Conservation (phyloP, 176 grass and related monocot genomes). For the Oropetium thomaeum region DNA sequence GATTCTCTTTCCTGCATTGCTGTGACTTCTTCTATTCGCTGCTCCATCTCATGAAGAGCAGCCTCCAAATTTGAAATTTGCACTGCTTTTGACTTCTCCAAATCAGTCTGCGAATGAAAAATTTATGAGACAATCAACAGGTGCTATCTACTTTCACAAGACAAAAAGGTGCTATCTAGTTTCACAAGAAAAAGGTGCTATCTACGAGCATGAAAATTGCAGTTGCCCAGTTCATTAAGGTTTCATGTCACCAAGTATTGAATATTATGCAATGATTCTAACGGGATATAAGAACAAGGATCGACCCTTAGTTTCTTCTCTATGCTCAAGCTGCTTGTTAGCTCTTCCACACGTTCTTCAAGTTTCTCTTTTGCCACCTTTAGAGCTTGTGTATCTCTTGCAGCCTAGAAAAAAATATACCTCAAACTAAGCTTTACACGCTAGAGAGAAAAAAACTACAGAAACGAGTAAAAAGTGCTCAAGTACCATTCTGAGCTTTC, state of each 20-base stretch:
- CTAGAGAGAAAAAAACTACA: constrained; percentile 6
- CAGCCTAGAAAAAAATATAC: constrained; percentile 48
- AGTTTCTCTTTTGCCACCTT: constrained; percentile 82
- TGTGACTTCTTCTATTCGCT: constrained; percentile 55
- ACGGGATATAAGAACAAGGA: constrained; percentile 28
- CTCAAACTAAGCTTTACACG: constrained; percentile 11
- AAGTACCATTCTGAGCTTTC: constrained; percentile 81
- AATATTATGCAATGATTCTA: constrained; percentile 14
- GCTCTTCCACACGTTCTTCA: constrained; percentile 75
- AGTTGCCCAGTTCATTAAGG: neutral
- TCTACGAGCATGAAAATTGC: constrained; percentile 24
- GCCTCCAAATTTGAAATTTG: constrained; percentile 67
- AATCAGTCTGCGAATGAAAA: constrained; percentile 52
- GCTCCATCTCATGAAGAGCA: constrained; percentile 61
- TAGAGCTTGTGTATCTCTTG: constrained; percentile 74
- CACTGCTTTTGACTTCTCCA: constrained; percentile 66
- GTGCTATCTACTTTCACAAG: too few species aligned
- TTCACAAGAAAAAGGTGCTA: neutral
- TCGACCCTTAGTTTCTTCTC: constrained; percentile 69
- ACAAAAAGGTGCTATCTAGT: neutral
- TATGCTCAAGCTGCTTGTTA: constrained; percentile 44
- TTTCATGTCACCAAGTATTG: neutral
- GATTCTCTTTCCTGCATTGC: constrained; percentile 62
- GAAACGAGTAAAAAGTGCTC: constrained; percentile 23
- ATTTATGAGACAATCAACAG: constrained; percentile 21